These are phyloP conservation scores for Rhizophora apiculata DNA, from an alignment of 345 rosid species.

Conservation along the genomic window DNA sequence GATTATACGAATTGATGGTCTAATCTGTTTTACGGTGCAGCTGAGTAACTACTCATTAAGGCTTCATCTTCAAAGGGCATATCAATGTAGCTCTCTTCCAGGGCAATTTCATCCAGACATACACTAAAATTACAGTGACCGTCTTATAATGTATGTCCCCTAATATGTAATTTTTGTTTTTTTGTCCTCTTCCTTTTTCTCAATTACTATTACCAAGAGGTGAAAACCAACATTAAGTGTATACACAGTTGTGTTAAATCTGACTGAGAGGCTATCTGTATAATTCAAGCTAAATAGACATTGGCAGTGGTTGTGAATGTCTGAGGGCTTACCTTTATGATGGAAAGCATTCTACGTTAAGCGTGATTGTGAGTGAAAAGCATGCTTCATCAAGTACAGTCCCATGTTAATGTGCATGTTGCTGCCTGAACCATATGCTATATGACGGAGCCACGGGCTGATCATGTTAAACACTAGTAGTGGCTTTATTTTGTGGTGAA, in stretches of 20 bases:
- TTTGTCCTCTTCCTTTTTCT: neutral
- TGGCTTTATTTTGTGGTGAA: no score
- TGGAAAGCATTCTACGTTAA: no score
- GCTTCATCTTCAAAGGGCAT: constrained; percentile 49
- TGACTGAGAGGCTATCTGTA: neutral
- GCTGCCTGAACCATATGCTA: no score
- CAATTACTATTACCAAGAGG: neutral
- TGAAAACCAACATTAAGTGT: neutral
- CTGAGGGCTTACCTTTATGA: no score
- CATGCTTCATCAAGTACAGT: no score
- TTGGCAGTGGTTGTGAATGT: neutral
- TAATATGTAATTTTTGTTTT: neutral
- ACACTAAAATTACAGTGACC: constrained; percentile 10
- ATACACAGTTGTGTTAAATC: neutral
- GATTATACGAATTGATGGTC: neutral
- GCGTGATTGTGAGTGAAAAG: no score
- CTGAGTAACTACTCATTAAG: constrained; percentile 44
- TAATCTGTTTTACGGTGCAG: constrained; percentile 29
- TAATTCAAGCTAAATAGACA: constrained; percentile 1
- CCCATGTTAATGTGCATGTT: no score
- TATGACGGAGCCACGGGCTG: no score
- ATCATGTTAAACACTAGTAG: no score
- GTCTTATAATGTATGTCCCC: neutral
- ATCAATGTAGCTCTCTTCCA: constrained; percentile 20
- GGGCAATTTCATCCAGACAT: constrained; percentile 28